Percentiles rank a stretch among this genome's conserved stretches.
phyloP scores from a whole-genome alignment of 2,329 filamentous ascomycete species.

The Colletotrichum sojae region DNA sequence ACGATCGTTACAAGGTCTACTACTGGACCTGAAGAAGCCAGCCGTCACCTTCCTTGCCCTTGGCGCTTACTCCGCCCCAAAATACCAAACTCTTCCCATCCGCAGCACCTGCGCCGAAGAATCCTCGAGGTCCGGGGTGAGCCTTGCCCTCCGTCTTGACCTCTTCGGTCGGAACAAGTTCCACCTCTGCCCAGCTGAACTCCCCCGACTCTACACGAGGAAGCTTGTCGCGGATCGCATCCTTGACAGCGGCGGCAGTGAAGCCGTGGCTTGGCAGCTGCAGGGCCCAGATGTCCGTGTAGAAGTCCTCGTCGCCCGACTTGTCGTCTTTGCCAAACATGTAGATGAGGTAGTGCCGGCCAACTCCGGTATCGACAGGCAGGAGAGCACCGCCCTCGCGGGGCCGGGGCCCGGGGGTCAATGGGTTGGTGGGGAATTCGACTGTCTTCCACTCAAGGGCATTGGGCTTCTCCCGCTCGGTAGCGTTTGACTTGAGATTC shows the following conservation, averaged over 20 bases:
- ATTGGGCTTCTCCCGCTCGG: slow-evolving; percentile 48
- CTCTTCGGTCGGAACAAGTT: slow-evolving; percentile 60
- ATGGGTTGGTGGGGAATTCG: slow-evolving; percentile 53
- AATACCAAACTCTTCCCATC: slow-evolving; percentile 63
- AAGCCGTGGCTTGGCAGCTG: slow-evolving; percentile 63
- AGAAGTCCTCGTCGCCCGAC: slow-evolving; percentile 42
- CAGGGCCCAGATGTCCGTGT: slow-evolving; percentile 66
- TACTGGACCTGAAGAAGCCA: slow-evolving; percentile 52
- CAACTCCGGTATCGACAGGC: slow-evolving; percentile 64
- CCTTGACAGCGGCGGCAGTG: slow-evolving; percentile 64
- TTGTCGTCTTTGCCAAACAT: slow-evolving; percentile 58
- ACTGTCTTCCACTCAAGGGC: slow-evolving; percentile 54
- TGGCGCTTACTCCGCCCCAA: slow-evolving; percentile 66
- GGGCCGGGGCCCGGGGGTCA: slow-evolving; percentile 56
- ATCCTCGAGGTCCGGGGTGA: slow-evolving; percentile 56
- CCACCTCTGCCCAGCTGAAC: slow-evolving; percentile 64
- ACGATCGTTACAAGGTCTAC: background rate
- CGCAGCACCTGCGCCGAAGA: slow-evolving; percentile 56
- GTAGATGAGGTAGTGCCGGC: slow-evolving; percentile 65
- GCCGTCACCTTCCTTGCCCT: slow-evolving; percentile 56
- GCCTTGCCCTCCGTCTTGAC: slow-evolving; percentile 58
- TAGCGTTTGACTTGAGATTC: slow-evolving; percentile 48
- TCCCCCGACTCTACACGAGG: slow-evolving; percentile 60
- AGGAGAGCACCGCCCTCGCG: slow-evolving; percentile 60
- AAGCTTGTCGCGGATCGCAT: slow-evolving; percentile 60